Conservation (phyloP, 1,284 basidiomycete genomes). For the Papiliotrema terrestris region DNA sequence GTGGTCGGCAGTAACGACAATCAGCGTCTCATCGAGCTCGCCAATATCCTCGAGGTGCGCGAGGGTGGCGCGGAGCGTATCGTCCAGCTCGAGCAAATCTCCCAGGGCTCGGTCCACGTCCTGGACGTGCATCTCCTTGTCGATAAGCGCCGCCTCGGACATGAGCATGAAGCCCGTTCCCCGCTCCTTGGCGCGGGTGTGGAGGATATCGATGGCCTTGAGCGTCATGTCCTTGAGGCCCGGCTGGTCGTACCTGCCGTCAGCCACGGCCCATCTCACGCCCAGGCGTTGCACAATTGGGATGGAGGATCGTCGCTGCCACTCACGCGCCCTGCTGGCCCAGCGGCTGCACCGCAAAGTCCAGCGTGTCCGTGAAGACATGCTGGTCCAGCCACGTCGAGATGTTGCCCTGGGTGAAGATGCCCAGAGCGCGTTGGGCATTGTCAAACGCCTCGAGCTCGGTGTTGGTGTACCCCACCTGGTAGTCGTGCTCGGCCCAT, state of each 20-base stretch:
- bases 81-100: constrained; percentile 51
- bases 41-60: constrained; percentile 48
- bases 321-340: constrained; percentile 31
- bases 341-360: constrained; percentile 29
- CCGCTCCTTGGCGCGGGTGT: constrained; percentile 39
- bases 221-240: constrained; percentile 52
- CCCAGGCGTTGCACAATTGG: no score
- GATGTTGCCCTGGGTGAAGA: constrained; percentile 48
- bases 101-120: constrained; percentile 50
- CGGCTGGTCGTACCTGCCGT: constrained; percentile 38
- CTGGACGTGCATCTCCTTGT: constrained; percentile 50
- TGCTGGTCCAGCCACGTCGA: constrained; percentile 50
- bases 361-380: constrained; percentile 44
- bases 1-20: constrained; percentile 51
- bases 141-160: constrained; percentile 50
- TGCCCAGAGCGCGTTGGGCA: constrained; percentile 45
- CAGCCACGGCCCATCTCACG: not conserved
- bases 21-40: constrained; percentile 48
- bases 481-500: constrained; percentile 45
- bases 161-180: constrained; percentile 49
- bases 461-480: constrained; percentile 46
- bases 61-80: constrained; percentile 48
- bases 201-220: constrained; percentile 50
- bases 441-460: constrained; percentile 42
- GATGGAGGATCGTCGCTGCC: no score